These are phyloP conservation scores for Syzygium malaccense DNA, from an alignment of 441 rosid species.

Conservation along the genomic window DNA sequence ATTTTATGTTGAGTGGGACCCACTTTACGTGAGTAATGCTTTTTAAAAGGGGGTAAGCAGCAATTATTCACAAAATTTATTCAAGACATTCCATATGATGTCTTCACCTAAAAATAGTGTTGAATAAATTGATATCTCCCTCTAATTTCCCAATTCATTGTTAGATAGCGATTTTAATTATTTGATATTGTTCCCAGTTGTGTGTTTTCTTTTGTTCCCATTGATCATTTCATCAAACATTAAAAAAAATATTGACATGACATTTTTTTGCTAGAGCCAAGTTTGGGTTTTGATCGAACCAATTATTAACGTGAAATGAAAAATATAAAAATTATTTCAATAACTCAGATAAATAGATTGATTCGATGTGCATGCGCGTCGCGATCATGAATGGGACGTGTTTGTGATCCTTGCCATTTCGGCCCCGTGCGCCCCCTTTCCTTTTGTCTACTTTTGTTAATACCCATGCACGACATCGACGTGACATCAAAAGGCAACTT, in stretches of 20 bases:
- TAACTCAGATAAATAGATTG: not conserved
- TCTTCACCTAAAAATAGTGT: not conserved
- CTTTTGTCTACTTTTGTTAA: not conserved
- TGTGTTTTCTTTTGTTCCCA: not conserved
- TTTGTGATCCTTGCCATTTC: not conserved
- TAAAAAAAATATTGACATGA: not conserved
- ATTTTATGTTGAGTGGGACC: not conserved
- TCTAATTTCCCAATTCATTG: not conserved
- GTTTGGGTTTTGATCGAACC: not conserved
- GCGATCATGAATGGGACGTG: not conserved
- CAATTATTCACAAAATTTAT: not conserved
- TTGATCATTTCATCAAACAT: not conserved
- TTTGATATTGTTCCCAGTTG: not conserved
- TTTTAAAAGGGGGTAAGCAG: not conserved
- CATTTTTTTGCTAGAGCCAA: not conserved
- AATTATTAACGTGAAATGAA: not conserved
- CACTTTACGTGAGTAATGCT: not conserved
- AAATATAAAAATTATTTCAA: not conserved
- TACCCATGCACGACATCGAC: not conserved
- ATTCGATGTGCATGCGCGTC: rapidly evolving
- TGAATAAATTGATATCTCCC: not conserved
- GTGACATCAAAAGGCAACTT: not conserved
- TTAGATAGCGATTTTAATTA: not conserved
- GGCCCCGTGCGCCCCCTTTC: not conserved
- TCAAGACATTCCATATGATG: not conserved